Conservation (phyloP, 768 basidiomycete genomes). For the Russula brevipes region DNA sequence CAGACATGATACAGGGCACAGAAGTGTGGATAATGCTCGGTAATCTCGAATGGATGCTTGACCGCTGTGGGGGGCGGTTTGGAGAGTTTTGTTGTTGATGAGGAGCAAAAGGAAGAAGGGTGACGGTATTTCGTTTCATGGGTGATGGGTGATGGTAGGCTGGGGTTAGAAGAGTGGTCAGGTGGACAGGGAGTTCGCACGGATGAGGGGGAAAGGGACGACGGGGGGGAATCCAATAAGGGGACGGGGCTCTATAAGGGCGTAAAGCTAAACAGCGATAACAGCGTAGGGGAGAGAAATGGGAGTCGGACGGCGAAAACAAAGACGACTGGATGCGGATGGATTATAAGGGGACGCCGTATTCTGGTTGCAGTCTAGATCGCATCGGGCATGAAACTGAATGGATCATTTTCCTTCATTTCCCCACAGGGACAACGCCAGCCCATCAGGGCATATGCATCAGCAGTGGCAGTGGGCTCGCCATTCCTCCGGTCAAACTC, state of each 20-base stretch:
- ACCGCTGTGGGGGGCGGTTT: background rate
- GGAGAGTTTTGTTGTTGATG: conserved; percentile 2
- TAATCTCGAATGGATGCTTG: background rate
- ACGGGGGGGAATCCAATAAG: background rate
- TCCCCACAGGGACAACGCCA: background rate
- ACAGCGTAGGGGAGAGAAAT: background rate
- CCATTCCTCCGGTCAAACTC: background rate
- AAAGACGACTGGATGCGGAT: background rate
- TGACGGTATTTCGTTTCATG: conserved; percentile 15
- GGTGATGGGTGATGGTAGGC: background rate
- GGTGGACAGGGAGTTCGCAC: background rate
- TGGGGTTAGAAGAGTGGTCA: background rate
- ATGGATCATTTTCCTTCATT: background rate
- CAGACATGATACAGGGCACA: conserved; percentile 3
- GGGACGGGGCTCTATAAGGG: background rate
- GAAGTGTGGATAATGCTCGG: conserved; percentile 7
- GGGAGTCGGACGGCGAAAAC: background rate
- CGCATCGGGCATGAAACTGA: background rate
- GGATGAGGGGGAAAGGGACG: background rate
- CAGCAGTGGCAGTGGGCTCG: background rate
- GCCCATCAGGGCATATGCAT: background rate
- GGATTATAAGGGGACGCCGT: conserved; percentile 7
- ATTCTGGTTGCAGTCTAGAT: background rate
- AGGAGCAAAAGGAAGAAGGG: conserved; percentile 21
- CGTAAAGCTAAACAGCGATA: background rate